Base-by-base conservation (phyloP, 805 yeast genomes). In the Monosporozyma aerobia region DNA sequence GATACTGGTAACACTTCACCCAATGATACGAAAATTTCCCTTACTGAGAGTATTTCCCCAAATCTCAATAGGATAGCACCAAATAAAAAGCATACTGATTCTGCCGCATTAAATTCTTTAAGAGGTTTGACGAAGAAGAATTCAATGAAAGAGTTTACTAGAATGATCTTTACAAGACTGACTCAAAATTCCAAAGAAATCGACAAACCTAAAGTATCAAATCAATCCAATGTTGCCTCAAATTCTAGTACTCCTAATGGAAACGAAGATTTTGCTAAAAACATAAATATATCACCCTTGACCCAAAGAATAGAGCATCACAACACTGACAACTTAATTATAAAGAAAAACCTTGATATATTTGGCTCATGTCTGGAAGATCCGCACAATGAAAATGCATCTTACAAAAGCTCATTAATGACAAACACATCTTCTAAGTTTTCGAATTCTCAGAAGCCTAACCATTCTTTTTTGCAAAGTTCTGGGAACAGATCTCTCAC, bases 41-140 rank as follows among this genome's bases (percentile, higher is more conserved):
- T 45, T 29, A 49, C 46, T 29, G 53, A 54, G 16, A 44, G 30
- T 14, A 47, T 30, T 22, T 8, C 44, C 3, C 25, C n/a, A 6
- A 40, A 23, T 16, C 51, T 46, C 3, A 51, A 22, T 7, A 46
- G 44, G 11, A 33, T 22, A n/a, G 25, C 51, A 29, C 25, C 44
- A 14, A 48, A 53, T 30, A 54, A 54, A 16, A 45, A 32, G 11
- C 51, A 50, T n/a, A 53, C 54, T 49, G 16, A 56, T 44, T 61
- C 68, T 5, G 47, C 56, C 19, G 71, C 71, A 0, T 50, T 66
- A 6, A 57, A 60, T 48, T 57, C 67, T 3, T 51, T 67, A 11
- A 66, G 59, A 48, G 65, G 59, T 5, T 54, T 64, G 1, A 54
- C 59, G 2, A 60, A 59, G 40, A 57, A 60, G 35, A 57, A 50